Evolutionary conservation across 2,329 filamentous ascomycete genomes (phyloP), one percentile per base, ranked within the genome.

Genomic region (Stromatinia cepivora): DNA sequence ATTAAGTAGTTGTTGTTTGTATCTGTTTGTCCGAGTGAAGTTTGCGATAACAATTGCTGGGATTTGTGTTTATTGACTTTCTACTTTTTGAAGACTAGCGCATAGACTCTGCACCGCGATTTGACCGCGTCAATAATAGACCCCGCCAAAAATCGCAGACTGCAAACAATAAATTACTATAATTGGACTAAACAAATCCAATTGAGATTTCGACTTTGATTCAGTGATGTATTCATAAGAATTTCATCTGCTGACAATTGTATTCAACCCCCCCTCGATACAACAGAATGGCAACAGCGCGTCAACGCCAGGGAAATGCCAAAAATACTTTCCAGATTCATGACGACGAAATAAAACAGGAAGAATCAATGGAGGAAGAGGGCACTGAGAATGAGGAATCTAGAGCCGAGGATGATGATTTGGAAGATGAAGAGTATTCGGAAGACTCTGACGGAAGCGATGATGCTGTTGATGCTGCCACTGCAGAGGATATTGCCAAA

Each of bases 401-500:
- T 7, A 67, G 71, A 56, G 63, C 67, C 39, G 70, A 74, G 17
- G 74, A 76, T 9, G 72, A 72, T n/a, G 67, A 74, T 46, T 61
- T 77, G 15, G 74, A 76, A 7, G 79, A 79, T 5, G 83, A 85
- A 1, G 81, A 79, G 42, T 84, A 83, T 0, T 81, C 79, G 0
- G 81, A 82, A 4, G 80, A 79, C 48, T 86, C 81, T 42, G 88
- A 88, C 11, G 88, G 88, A 62, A 81, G 74, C 34, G 88, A 92
- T 64, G 84, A 86, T 36, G 80, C 82, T 20, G 84, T 92, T 50
- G 91, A 94, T 74, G 83, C 86, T 28, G 83, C 82, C 8, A 92
- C 97, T 20, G 86, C 88, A 71, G 88, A 93, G 66, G 95, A 99
- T 79, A 99, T 99, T 87, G 87, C 88, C 66, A 92, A 89, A 74